Base-by-base conservation (phyloP, 495 filamentous ascomycete genomes). In the Penicillium ucsense region DNA sequence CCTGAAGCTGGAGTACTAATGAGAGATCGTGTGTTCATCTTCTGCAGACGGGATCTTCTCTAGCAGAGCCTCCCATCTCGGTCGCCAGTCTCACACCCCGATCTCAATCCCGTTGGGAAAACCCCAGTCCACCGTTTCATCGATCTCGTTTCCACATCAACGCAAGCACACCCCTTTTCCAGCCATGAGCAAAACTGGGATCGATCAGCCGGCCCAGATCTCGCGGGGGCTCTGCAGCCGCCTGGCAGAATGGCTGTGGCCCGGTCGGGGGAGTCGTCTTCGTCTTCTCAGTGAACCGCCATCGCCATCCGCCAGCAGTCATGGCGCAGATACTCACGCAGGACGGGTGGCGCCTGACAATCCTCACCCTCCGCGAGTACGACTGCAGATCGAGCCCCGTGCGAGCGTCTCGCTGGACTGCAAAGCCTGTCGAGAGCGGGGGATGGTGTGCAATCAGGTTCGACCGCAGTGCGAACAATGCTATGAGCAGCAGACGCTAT, bases 401-500 rank as follows among this genome's bases (percentile, higher is more conserved):
- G 34, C 28, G 5, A 36, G 39, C 36, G 42, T 32, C 31, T 38
- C 41, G 11, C 36, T 43, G 6, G 50, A 52, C 38, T 68, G 67
- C 54, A 65, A 62, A 38, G 58, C 59, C 0, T 71, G 67, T 50
- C 61, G 62, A 8, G 52, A 61, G 9, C 54, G 55, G 52, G 52
- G 52, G 2, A 59, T 59, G 5, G 35, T 37, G n/a, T 71, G 67
- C 49, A 65, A 71, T 49, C 64, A 55, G 31, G 47, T 53, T 8
- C 41, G 42, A 44, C 67, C 67, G 8, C 65, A 61, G 31, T 71
- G 67, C 30, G 51, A 59, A 7, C 62, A 69, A 49, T 71, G 67
- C 48, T 52, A 59, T 31, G 53, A 68, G 11, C 53, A 71, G 42
- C 67, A 71, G 45, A 45, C 66, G 10, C 45, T 68, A 5, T 71